phyloP scores from a whole-genome alignment of 2,329 filamentous ascomycete species.

The Chalaropsis thielavioides region DNA sequence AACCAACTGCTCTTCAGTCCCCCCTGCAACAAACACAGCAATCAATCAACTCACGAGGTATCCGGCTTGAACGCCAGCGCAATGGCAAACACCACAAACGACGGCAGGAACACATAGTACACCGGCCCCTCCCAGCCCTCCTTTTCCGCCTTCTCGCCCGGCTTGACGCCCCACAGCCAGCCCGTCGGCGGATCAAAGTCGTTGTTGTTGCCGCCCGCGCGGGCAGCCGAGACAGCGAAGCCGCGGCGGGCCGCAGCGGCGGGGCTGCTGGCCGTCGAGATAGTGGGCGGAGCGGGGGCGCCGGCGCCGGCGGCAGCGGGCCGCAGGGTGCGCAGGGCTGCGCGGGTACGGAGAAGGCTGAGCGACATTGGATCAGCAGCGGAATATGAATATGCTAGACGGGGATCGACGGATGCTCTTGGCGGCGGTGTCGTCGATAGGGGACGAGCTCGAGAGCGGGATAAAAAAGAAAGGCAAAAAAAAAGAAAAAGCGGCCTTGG shows the following conservation, averaged over 20 bases:
- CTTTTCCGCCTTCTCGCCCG: slow-evolving; percentile 86
- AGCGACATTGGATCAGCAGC: slow-evolving; percentile 9
- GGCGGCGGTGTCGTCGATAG: not conserved
- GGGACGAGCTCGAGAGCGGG: not conserved
- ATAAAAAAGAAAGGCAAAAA: not conserved
- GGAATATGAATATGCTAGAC: not conserved
- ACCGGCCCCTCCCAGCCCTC: slow-evolving; percentile 91
- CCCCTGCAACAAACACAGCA: not conserved
- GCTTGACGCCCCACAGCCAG: slow-evolving; percentile 89
- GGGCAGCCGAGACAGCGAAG: slow-evolving; percentile 21
- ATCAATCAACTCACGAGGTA: slow-evolving; percentile 66
- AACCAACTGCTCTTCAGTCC: not conserved
- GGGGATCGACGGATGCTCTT: not conserved
- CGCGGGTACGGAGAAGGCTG: slow-evolving; percentile 1
- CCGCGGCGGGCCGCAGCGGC: not conserved
- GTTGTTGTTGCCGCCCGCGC: slow-evolving; percentile 40
- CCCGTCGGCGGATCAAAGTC: slow-evolving; percentile 83
- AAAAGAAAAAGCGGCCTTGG: too few relatives aligned
- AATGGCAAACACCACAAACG: slow-evolving; percentile 55
- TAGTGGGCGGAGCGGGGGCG: not conserved
- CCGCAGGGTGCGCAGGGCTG: not conserved
- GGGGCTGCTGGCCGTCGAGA: too few relatives aligned
- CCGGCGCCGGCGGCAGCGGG: not conserved
- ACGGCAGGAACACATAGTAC: slow-evolving; percentile 73
- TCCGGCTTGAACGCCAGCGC: slow-evolving; percentile 95